Base-by-base conservation (phyloP, 2,329 filamentous ascomycete species). In the Leptodontidium sp. region DNA sequence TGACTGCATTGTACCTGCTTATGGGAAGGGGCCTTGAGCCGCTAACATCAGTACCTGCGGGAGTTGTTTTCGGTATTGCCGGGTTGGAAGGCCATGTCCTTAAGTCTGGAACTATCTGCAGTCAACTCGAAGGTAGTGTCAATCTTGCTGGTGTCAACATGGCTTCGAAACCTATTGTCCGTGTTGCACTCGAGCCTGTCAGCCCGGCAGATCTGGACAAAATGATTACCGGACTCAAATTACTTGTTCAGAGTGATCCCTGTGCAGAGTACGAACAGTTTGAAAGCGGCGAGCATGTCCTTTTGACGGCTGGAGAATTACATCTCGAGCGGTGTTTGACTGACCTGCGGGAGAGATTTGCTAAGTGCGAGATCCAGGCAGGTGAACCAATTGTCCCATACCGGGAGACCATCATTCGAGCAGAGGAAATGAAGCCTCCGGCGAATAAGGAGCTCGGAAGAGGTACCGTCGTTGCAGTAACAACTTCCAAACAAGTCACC, bases 221-320 rank as follows among this genome's bases (percentile, higher is more conserved):
- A 82, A 97, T 99, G 94, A 94, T 99, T 67, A 86, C 88, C 6
- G 96, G 96, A 0, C 83, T 99, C 64, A 90, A 90, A 71, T 83
- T 99, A 21, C 88, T 99, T 0, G 94, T 97, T 40, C 94, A 98
- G 77, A 97, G 94, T 75, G 96, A 99, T 76, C 95, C 96, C 0
- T 98, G 96, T 76, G 96, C 95, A 15, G 91, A 97, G 78, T 99
- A 99, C 75, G 94, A 98, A 78, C 93, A 97, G 62, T 91, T 98
- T 64, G 87, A 91, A 67, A 98, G 91, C 74, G 96, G 96, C 67
- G 96, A 99, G 81, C 96, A 99, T 79, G 96, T 99, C 52, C 88
- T 99, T 26, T 81, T 97, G 47, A 98, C 96, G 0, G 96, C 96
- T 6, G 96, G 96, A 65, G 96, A 99, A 80, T 79, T 99, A 73